Percentiles rank a stretch among this genome's conserved stretches.
Evolutionary conservation across 352 stramenopile genomes (phyloP).

Genomic region (Globisporangium spinosum): DNA sequence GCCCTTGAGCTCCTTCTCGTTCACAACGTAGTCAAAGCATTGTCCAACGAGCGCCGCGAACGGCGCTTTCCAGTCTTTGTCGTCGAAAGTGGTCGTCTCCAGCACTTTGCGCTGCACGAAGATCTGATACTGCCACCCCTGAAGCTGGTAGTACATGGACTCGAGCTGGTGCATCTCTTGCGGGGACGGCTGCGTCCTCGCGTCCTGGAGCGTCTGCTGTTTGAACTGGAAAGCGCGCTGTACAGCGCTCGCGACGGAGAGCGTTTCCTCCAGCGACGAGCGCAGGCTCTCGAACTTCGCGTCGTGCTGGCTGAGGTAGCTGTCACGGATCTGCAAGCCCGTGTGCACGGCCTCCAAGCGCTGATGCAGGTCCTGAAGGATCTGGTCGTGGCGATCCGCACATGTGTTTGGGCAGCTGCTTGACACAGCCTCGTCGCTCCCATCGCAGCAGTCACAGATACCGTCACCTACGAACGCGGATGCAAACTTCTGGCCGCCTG

Average conservation of each 20-base stretch:
- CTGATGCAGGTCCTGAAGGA: constrained; percentile 21
- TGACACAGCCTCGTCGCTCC: constrained; percentile 80
- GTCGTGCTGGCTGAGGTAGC: constrained; percentile 24
- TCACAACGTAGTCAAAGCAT: constrained; percentile 62
- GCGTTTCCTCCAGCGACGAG: constrained; percentile 25
- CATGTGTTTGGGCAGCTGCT: constrained; percentile 45
- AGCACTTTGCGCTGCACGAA: constrained; percentile 52
- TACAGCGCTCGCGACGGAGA: constrained; percentile 16
- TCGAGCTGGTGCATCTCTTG: constrained; percentile 38
- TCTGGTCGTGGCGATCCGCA: constrained; percentile 16
- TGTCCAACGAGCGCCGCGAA: constrained; percentile 56
- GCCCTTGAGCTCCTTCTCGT: constrained; percentile 74
- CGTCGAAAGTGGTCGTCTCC: constrained; percentile 41
- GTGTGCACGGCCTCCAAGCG: constrained; percentile 24
- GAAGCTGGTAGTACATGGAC: constrained; percentile 45
- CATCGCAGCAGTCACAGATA: constrained; percentile 98
- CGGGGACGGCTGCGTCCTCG: constrained; percentile 16
- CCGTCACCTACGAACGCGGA: constrained; percentile 83
- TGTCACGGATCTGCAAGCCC: constrained; percentile 21
- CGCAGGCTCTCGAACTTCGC: constrained; percentile 27
- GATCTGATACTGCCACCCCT: constrained; percentile 39
- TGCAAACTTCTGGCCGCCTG: constrained; percentile 33
- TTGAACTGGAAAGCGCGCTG: constrained; percentile 29
- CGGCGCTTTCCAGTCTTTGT: constrained; percentile 33
- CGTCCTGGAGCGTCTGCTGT: constrained; percentile 24